Evolutionary conservation across 805 yeast genomes (phyloP), one percentile per base, ranked within the genome.

Genomic region (Komagataella kurtzmanii): DNA sequence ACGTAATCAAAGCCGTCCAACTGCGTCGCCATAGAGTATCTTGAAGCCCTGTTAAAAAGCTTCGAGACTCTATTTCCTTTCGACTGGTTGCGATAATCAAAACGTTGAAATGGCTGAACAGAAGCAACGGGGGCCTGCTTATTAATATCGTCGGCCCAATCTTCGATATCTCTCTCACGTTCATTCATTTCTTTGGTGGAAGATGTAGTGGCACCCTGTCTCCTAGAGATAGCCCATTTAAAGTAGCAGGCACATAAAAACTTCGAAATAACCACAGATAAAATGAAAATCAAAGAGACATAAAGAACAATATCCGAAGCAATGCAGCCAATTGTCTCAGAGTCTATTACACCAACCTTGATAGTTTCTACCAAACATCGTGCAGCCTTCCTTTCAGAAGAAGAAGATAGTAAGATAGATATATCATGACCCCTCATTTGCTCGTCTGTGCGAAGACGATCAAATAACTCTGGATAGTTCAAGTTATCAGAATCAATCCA

Each of bases 301-400:
- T 80, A 79, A 54, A 93, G 75, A 1, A 93, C 97, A 45, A 90
- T 81, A 51, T 81, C 71, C 0, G 97, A 88, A 0, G 96, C 95
- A 61, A 93, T 81, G 69, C 99, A 93, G 5, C 99, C 99, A 60
- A 93, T 80, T 6, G 96, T 81, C 44, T 86, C 87, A 2, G 90
- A 80, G 62, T 93, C 98, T 46, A 93, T 79, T 49, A 80, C 81
- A 19, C 99, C 99, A 14, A 91, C 95, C 66, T 85, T 88, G 50
- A 86, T 73, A 51, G 88, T 85, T 65, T 93, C 98, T 8, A 83
- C 71, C 52, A 93, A 70, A 65, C 99, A 93, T 59, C 81, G 78
- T 6, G 93, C 96, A 3, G 81, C 79, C 60, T 77, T 74, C 53
- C 90, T 77, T 56, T 81, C 80, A n/a, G 76, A 79, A 40, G 80